A percentile compares a stretch with the other conserved stretches of the same genome.
These are phyloP conservation scores for Rhizopus sp. DNA, from an alignment of 371 early-diverging fungal species.

Conservation along the genomic window DNA sequence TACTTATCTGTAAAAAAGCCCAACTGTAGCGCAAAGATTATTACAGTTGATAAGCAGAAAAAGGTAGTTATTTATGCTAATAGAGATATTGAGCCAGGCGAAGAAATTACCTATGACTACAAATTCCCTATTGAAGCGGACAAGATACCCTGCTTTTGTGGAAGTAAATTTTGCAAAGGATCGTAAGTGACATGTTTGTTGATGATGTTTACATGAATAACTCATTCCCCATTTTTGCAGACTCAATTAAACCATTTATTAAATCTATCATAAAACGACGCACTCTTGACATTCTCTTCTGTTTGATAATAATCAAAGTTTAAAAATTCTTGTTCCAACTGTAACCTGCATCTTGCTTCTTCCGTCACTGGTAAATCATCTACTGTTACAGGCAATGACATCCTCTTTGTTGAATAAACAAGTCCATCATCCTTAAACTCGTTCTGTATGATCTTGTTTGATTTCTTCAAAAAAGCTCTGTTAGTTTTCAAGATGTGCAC, in stretches of 20 bases:
- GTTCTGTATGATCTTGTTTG: neutral
- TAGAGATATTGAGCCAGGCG: constrained; percentile 81
- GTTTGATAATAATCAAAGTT: constrained; percentile 15
- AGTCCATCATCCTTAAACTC: constrained; percentile 24
- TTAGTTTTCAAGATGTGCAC: neutral
- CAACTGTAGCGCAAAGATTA: constrained; percentile 90
- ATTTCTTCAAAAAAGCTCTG: neutral
- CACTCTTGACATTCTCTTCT: too few species aligned
- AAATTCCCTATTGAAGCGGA: constrained; percentile 88
- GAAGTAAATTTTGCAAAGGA: constrained; percentile 75
- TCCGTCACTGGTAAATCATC: constrained; percentile 25
- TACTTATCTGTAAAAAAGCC: constrained; percentile 59
- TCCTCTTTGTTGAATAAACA: constrained; percentile 19
- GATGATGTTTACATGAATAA: neutral
- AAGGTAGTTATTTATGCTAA: constrained; percentile 86
- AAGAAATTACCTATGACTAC: constrained; percentile 97
- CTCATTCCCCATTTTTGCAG: too few species aligned
- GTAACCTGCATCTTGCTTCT: constrained; percentile 29
- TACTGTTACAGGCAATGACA: constrained; percentile 13
- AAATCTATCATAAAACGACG: too few species aligned
- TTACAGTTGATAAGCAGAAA: constrained; percentile 75
- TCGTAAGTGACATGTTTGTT: constrained; percentile 31
- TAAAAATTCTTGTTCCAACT: constrained; percentile 30
- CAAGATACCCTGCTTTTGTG: constrained; percentile 93
- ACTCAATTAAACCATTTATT: too few species aligned